These are phyloP conservation scores for Syzygium malaccense DNA, from an alignment of 441 rosid species.

Conservation along the genomic window DNA sequence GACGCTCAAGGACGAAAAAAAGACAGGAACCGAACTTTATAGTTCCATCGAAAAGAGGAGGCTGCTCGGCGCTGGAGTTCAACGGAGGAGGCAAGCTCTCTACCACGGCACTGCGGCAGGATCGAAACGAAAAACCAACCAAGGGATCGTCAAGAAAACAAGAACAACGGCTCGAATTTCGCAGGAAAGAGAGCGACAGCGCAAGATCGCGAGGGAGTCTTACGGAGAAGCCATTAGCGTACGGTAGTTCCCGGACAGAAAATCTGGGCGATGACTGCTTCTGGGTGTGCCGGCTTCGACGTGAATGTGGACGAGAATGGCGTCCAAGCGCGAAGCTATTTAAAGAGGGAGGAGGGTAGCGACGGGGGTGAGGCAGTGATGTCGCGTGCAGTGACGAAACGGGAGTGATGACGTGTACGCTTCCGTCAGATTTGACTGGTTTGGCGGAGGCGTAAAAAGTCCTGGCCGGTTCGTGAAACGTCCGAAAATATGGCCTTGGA, in stretches of 20 bases:
- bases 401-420: neutral
- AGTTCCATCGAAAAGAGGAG: slow-evolving; percentile 14
- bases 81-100: slow-evolving; percentile 4
- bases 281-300: neutral
- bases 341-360: neutral
- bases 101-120: neutral
- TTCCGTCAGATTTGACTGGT: neutral
- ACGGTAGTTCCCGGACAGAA: neutral
- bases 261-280: neutral
- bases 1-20: neutral
- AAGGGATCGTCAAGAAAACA: neutral
- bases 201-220: neutral
- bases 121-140: neutral
- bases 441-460: too few relatives aligned
- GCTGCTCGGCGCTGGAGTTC: slow-evolving; percentile 2
- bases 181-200: neutral
- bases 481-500: too few relatives aligned
- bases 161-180: neutral
- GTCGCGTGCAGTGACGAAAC: neutral
- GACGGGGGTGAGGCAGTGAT: neutral
- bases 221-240: neutral
- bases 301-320: neutral
- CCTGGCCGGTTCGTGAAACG: too few relatives aligned
- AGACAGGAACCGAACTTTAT: neutral
- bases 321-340: neutral